Evolutionary conservation across 495 filamentous ascomycete species (phyloP).

Genomic region (Chaetomium cochliodes): DNA sequence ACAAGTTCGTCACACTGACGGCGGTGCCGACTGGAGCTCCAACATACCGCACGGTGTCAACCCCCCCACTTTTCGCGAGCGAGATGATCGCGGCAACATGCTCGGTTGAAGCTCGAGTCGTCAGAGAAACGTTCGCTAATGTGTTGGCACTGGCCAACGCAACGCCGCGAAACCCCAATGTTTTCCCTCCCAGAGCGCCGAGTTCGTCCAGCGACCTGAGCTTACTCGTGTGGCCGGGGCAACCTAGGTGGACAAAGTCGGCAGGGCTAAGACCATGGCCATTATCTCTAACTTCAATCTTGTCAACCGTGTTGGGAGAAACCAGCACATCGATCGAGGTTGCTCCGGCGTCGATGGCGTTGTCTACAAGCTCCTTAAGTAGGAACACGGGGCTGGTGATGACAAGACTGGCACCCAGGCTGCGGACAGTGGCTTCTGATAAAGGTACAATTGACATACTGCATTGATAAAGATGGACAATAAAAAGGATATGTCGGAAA

Average conservation of each 20-base stretch:
- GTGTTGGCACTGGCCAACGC: constrained; percentile 77
- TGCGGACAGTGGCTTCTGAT: constrained; percentile 59
- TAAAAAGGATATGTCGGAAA: background rate
- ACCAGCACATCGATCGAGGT: constrained; percentile 71
- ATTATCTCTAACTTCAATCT: constrained; percentile 89
- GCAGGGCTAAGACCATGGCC: constrained; percentile 73
- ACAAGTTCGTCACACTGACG: constrained; percentile 64
- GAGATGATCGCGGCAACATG: constrained; percentile 53
- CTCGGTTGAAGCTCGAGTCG: constrained; percentile 70
- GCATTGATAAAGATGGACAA: background rate
- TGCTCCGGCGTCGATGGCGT: constrained; percentile 80
- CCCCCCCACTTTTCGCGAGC: constrained; percentile 43
- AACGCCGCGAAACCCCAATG: constrained; percentile 83
- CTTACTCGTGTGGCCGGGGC: constrained; percentile 81
- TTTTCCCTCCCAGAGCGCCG: constrained; percentile 59
- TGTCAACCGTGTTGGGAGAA: constrained; percentile 71
- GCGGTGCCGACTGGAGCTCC: constrained; percentile 79
- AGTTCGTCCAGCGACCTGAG: constrained; percentile 71
- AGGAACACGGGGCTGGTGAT: constrained; percentile 71
- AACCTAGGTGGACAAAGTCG: constrained; percentile 68
- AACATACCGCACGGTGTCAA: constrained; percentile 41
- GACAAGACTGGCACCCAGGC: constrained; percentile 69
- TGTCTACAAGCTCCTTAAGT: constrained; percentile 91
- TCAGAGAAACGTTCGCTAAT: constrained; percentile 63
- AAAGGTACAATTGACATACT: constrained; percentile 51